A percentile compares a stretch with the other conserved stretches of the same genome.
Evolutionary conservation across 805 yeast species (phyloP).

Genomic region (Pichia ethanolica): DNA sequence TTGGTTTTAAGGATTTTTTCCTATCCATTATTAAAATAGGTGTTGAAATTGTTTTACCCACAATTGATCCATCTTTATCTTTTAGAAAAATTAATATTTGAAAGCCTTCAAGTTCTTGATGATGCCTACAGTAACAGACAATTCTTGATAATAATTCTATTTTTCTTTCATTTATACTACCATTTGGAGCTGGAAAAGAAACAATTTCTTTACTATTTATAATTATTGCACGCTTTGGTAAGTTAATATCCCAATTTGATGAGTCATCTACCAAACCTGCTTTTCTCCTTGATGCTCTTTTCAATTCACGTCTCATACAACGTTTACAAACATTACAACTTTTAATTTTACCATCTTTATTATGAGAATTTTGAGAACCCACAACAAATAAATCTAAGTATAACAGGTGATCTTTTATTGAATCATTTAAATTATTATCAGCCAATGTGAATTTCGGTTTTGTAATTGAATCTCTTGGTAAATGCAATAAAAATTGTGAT

Average conservation of each 20-base stretch:
- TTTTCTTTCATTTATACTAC: slow-evolving; percentile 26
- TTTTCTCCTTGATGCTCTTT: slow-evolving; percentile 89
- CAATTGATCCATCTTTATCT: slow-evolving; percentile 49
- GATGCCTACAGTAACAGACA: slow-evolving; percentile 95
- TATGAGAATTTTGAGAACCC: slow-evolving; percentile 15
- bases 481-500: slow-evolving; percentile 58
- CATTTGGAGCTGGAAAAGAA: slow-evolving; percentile 56
- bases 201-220: slow-evolving; percentile 88
- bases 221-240: slow-evolving; percentile 75
- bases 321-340: slow-evolving; percentile 76
- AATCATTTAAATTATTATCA: slow-evolving; percentile 38
- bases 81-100: slow-evolving; percentile 60
- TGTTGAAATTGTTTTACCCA: slow-evolving; percentile 65
- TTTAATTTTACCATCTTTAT: slow-evolving; percentile 14
- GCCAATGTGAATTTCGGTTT: slow-evolving; percentile 73
- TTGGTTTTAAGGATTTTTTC: slow-evolving; percentile 53
- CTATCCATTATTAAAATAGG: slow-evolving; percentile 92
- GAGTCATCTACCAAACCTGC: slow-evolving; percentile 68
- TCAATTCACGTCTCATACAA: slow-evolving; percentile 88
- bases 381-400: slow-evolving; percentile 78
- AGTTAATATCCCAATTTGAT: slow-evolving; percentile 66
- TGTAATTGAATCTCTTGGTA: slow-evolving; percentile 83
- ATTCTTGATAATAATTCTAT: slow-evolving; percentile 61
- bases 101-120: slow-evolving; percentile 82
- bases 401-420: slow-evolving; percentile 46